Percentiles rank a stretch among this genome's conserved stretches.
Conservation (phyloP, 2,329 filamentous ascomycete species). For the Hypoxylon sp. region DNA sequence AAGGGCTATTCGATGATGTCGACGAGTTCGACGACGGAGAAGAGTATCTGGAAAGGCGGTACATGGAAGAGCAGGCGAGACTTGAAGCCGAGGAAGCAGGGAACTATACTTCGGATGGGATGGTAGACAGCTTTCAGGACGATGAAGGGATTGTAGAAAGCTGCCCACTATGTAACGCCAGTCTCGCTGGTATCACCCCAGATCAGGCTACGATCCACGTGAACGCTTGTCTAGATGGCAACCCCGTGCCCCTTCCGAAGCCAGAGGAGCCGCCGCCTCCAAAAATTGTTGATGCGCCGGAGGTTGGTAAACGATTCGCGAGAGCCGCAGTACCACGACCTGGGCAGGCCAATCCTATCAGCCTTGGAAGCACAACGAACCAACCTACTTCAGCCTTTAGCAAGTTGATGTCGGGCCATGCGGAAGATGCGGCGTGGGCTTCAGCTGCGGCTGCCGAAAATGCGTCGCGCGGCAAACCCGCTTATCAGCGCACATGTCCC, state of each 20-base stretch:
- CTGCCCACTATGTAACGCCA: conserved; percentile 84
- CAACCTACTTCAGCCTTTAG: conserved; percentile 80
- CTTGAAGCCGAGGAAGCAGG: conserved; percentile 71
- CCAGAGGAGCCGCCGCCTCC: conserved; percentile 45
- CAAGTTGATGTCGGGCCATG: conserved; percentile 91
- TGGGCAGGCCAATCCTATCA: conserved; percentile 84
- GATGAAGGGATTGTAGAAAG: conserved; percentile 54
- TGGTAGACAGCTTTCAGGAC: conserved; percentile 49
- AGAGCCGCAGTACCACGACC: conserved; percentile 79
- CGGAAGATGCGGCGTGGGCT: conserved; percentile 91
- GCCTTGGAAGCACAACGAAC: conserved; percentile 58
- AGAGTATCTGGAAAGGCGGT: conserved; percentile 74
- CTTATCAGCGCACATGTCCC: conserved; percentile 90
- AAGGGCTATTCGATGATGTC: conserved; percentile 67
- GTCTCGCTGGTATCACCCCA: conserved; percentile 68
- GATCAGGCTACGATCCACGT: conserved; percentile 86
- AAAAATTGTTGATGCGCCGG: conserved; percentile 54
- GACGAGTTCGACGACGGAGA: conserved; percentile 68
- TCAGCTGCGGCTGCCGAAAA: conserved; percentile 84
- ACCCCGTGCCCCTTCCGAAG: conserved; percentile 68
- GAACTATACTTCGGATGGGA: conserved; percentile 53
- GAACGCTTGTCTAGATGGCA: conserved; percentile 91
- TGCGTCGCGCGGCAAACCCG: conserved; percentile 83
- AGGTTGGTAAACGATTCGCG: conserved; percentile 70
- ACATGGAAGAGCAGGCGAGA: conserved; percentile 80